Evolutionary conservation across 2,329 filamentous ascomycete species (phyloP), one percentile per base, ranked within the genome.

Genomic region (Diplodia scrobiculata): DNA sequence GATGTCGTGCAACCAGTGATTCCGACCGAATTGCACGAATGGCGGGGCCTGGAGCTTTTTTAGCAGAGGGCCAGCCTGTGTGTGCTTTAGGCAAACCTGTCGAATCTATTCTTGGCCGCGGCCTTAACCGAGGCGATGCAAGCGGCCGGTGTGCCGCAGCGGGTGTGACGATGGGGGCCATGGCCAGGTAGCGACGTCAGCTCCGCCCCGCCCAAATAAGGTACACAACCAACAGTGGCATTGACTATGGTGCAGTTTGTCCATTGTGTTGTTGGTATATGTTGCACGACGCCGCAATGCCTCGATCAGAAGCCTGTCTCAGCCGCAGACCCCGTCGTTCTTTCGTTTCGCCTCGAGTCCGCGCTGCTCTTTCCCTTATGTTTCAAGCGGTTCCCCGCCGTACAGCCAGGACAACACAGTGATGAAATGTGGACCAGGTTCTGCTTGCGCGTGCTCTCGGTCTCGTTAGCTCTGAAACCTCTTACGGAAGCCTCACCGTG

Each of bases 391-490:
- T 75, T 73, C 10, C 6, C 65, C 70, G 71, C n/a, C 50, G 47
- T 50, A 53, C 21, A 34, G 34, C 21, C 17, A 5, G 34, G 14
- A 21, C 27, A 19, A 73, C 63, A 34, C 9, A 48, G 74, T 65
- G 69, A 75, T 77, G 74, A 75, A 63, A 78, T 78, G 76, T 75
- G 71, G 74, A 71, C 74, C 72, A 75, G 72, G 70, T 69, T 67
- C 66, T 67, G 70, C 68, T 68, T 74, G 66, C 68, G 70, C 54
- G 68, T 73, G 63, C 68, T 69, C 70, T 71, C 69, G 55, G 70
- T 70, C 64, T 68, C 67, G 7, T 21, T 45, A 21, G 10, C 38
- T 38, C 17, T 63, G 41, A 29, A 54, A 66, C 36, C 55, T 58
- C 27, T 66, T 62, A n/a, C 60, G 27, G 48, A 50, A 62, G 58